Base-by-base conservation (phyloP, 2,329 filamentous ascomycete species). In the Beauveria australis region DNA sequence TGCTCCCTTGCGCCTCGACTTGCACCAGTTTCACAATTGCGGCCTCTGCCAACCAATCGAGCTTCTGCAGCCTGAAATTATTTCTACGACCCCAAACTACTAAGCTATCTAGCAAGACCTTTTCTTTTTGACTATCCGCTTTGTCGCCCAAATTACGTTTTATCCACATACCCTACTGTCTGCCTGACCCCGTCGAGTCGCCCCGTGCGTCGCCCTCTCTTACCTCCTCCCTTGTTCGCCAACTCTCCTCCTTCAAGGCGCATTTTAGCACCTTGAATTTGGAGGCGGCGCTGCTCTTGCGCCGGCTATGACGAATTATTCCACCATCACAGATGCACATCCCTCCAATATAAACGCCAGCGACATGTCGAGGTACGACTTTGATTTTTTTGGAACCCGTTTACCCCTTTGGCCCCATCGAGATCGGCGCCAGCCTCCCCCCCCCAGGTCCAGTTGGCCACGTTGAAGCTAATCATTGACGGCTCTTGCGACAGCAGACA, bases 221-320 rank as follows among this genome's bases (percentile, higher is more conserved):
- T 26, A 30, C 55, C 28, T 41, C 48, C 28, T 19, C 43, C 46
- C 57, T 51, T 30, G 26, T 26, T 26, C 47, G 52, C 53, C 33
- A 28, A 44, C 44, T 40, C 16, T 53, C 48, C 57, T 53, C 43
- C 43, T 47, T 30, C 59, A 61, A 61, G 59, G 53, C 53, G 59
- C 59, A 61, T 33, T 40, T 58, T 53, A 53, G 60, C 60, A 53
- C 60, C 61, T 62, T 62, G 61, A 51, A 46, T 24, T 28, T 18
- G 61, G 61, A 59, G 55, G 60, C 60, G 55, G 61, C 61, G 61
- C 56, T 54, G 16, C 28, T 41, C 48, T 53, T 59, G 62, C 52
- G 62, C 58, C 63, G 72, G 74, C 73, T 75, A 84, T 84, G 82
- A 78, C 79, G 70, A 79, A 78, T 66, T 83, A 84, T 69, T 78